Conservation (phyloP, 306 rosid species). For the cucumber (Cucumis sativus) region Cucumber_9930_V3 NC_026657.2:12932001-12932500, state of each 20-base stretch:
- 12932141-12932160: slow-evolving; percentile 29
- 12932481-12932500: slow-evolving; percentile 67
- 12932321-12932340: slow-evolving; percentile 20
- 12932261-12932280: slow-evolving; percentile 39
- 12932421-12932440: slow-evolving; percentile 76
- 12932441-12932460: slow-evolving; percentile 56
- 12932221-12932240: slow-evolving; percentile 79
- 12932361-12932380: slow-evolving; percentile 77
- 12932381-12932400: slow-evolving; percentile 69
- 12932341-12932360: slow-evolving; percentile 73
- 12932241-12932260: slow-evolving; percentile 47
- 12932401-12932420: slow-evolving; percentile 91
- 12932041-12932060: slow-evolving; percentile 43
- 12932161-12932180: slow-evolving; percentile 30
- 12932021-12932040: slow-evolving; percentile 41
- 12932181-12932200: slow-evolving; percentile 66
- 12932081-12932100: slow-evolving; percentile 27
- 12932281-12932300: slow-evolving; percentile 37
- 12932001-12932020: slow-evolving; percentile 30
- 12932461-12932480: slow-evolving; percentile 95
- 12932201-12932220: slow-evolving; percentile 54
- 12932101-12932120: slow-evolving; percentile 34
- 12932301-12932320: slow-evolving; percentile 26
- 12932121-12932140: slow-evolving; percentile 33
- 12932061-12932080: slow-evolving; percentile 38